A percentile compares a stretch with the other conserved stretches of the same genome.
Conservation (phyloP, 805 yeast species). For the Sugiyamaella smithiae region DNA sequence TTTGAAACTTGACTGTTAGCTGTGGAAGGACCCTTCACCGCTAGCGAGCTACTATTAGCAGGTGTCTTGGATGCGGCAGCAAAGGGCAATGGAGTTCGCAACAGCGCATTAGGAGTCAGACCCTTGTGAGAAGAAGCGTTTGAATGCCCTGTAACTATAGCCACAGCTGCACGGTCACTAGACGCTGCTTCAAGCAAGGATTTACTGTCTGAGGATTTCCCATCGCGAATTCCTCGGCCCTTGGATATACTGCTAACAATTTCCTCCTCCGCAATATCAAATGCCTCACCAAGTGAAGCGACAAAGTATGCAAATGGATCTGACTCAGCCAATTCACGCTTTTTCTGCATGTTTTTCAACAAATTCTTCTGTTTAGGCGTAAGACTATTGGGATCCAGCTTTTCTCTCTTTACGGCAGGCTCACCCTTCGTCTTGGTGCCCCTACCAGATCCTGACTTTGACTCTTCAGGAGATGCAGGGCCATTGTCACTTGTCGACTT, state of each 20-base stretch:
- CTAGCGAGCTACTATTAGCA: neutral
- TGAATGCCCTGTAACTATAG: neutral
- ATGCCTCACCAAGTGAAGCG: conserved; percentile 34
- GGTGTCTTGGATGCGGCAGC: conserved; percentile 24
- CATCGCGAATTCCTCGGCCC: conserved; percentile 6
- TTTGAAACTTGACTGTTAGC: conserved; percentile 1
- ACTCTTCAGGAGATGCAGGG: conserved; percentile 22
- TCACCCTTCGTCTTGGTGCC: conserved; percentile 7
- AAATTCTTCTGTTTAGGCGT: conserved; percentile 15
- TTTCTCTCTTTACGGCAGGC: conserved; percentile 24
- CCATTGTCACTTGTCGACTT: conserved; percentile 20
- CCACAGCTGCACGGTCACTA: conserved; percentile 1
- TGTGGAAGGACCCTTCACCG: conserved; percentile 3
- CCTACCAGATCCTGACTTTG: conserved; percentile 10
- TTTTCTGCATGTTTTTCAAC: conserved; percentile 20
- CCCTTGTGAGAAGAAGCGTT: conserved; percentile 9
- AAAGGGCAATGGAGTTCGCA: conserved; percentile 24
- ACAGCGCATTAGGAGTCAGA: conserved; percentile 25
- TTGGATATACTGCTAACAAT: conserved; percentile 17
- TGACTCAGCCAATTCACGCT: conserved; percentile 30
- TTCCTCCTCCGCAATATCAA: conserved; percentile 34
- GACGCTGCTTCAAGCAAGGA: conserved; percentile 1
- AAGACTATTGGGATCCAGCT: conserved; percentile 18
- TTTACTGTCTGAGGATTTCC: conserved; percentile 1
- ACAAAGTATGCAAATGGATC: conserved; percentile 33